Base-by-base conservation (phyloP, 805 yeast genomes). In the Kazachstania psychrophila region DNA sequence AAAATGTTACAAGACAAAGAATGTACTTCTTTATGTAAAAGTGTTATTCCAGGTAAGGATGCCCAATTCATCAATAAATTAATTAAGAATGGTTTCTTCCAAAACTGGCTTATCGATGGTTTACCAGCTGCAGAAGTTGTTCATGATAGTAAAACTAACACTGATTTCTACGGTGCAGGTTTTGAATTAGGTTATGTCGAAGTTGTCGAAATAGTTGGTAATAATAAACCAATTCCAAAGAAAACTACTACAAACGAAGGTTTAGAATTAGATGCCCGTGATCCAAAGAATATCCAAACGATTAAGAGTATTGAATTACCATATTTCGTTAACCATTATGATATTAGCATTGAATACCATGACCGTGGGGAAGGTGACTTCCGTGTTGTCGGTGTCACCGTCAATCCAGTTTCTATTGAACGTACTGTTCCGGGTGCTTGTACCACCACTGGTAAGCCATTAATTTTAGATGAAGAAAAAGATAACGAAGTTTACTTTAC, bases 91-190 rank as follows among this genome's bases (percentile, higher is more conserved):
- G 88, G 87, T 2, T 92, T 84, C 59, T 74, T 71, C 53, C 84
- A 85, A 60, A 89, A 89, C 58, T 89, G 97, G 97, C 68, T 88
- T 36, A 65, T 92, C 39, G 98, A 92, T 58, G 96, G 96, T 2
- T 73, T 92, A 48, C 98, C 98, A 9, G 94, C 87, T 6, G 95
- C 95, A 4, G 76, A 73, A 51, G 54, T 60, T 35, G 63, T 76
- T 18, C 54, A 59, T 33, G 89, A 83, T 50, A 55, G 57, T 37
- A 71, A 73, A 49, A 78, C 89, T 4, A 52, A 75, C 9, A 48
- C 77, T 4, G 68, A 68, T 23, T 83, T 79, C 54, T 83, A 82
- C 54, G 82, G 87, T 24, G 68, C 83, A 1, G 95, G 96, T 3
- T 86, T 87, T 61, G 78, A 75, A 38, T 68, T 88, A 34, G 96